phyloP scores from a whole-genome alignment of 129 eudicot species.

The Heracleum sosnowskyi region DNA sequence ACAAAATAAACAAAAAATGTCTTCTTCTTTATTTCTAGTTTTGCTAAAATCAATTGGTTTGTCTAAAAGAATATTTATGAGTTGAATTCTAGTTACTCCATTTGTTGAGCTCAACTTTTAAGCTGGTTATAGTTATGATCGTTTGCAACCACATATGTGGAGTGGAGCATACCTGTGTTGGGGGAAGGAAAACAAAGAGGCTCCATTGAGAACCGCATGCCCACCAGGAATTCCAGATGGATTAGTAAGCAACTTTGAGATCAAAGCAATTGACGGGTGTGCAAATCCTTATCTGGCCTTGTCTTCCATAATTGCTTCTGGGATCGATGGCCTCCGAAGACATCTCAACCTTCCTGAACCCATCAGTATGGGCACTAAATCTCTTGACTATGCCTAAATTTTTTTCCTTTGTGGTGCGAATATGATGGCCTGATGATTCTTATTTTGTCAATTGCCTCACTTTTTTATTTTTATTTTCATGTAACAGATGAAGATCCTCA shows the following conservation, averaged over 20 bases:
- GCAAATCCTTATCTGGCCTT: conserved; percentile 88
- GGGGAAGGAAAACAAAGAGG: conserved; percentile 95
- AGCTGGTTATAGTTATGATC: conserved; percentile 61
- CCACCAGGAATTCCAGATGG: conserved; percentile 93
- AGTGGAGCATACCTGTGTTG: conserved; percentile 97
- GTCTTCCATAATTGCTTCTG: conserved; percentile 82
- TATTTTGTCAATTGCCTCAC: neutral
- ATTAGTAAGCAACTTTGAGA: conserved; percentile 88
- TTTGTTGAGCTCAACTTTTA: conserved; percentile 5
- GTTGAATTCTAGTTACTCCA: neutral
- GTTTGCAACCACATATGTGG: conserved; percentile 92
- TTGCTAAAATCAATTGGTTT: neutral
- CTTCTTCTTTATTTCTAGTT: neutral
- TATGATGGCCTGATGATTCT: neutral
- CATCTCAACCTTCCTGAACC: conserved; percentile 72
- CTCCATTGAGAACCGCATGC: conserved; percentile 85
- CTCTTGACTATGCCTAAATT: neutral
- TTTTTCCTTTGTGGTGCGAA: neutral
- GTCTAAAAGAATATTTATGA: neutral
- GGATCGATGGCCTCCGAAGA: conserved; percentile 73
- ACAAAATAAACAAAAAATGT: neutral
- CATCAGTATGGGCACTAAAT: conserved; percentile 43
- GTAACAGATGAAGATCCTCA: conserved; percentile 82
- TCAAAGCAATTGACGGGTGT: conserved; percentile 89
- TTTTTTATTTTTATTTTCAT: neutral